These are phyloP conservation scores for Ilyonectria destructans DNA, from an alignment of 2,329 filamentous ascomycete genomes.

Conservation along the genomic window DNA sequence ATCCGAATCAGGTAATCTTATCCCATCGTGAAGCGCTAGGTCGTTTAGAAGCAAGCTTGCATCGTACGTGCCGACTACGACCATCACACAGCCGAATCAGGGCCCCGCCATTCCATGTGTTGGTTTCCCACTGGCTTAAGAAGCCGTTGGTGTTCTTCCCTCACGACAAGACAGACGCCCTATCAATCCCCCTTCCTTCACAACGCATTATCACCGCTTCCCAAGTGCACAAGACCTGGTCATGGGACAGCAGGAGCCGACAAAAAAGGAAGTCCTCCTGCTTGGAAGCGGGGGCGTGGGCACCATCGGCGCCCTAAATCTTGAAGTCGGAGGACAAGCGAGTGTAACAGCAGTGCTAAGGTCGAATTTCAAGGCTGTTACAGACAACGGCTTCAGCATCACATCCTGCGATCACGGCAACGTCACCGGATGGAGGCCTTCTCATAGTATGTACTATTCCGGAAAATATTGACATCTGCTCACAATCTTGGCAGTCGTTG, in stretches of 20 bases:
- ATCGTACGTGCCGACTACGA: neutral
- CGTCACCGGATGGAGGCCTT: neutral
- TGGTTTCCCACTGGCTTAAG: neutral
- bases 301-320: slow-evolving; percentile 4
- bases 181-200: neutral
- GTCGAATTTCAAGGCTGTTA: neutral
- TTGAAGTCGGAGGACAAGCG: slow-evolving; percentile 1
- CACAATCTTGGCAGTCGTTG: neutral
- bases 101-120: slow-evolving; percentile 6
- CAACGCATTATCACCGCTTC: neutral
- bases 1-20: slow-evolving; percentile 15
- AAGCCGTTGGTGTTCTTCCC: neutral
- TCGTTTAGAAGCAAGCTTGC: neutral
- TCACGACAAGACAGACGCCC: neutral
- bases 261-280: neutral
- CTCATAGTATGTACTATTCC: neutral
- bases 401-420: neutral
- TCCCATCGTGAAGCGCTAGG: neutral
- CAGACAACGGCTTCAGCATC: slow-evolving; percentile 8
- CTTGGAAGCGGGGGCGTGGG: slow-evolving; percentile 1
- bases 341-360: slow-evolving; percentile 2
- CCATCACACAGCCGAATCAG: neutral
- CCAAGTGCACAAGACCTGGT: neutral
- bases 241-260: neutral
- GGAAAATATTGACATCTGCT: neutral